phyloP scores from a whole-genome alignment of 208 protist genomes.

The Crithidia brevicula region DNA sequence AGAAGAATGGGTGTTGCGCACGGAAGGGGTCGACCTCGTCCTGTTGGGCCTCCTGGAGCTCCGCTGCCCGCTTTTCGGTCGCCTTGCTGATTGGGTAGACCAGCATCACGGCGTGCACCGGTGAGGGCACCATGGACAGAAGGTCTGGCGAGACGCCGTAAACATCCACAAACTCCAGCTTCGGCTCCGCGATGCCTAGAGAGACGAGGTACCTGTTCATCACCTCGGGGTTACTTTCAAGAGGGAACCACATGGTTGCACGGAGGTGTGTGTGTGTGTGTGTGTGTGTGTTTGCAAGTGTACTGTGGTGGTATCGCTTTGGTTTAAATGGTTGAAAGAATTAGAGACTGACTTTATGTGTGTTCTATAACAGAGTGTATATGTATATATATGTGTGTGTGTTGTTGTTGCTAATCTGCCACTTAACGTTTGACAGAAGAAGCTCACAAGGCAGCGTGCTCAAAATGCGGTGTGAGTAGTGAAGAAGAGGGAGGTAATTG shows the following conservation, averaged over 20 bases:
- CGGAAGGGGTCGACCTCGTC: constrained; percentile 50
- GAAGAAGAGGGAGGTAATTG: too few species aligned
- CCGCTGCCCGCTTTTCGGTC: constrained; percentile 35
- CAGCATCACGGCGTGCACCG: constrained; percentile 90
- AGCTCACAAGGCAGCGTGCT: too few species aligned
- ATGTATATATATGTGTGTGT: too few species aligned
- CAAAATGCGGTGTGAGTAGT: too few species aligned
- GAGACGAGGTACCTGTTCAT: constrained; percentile 81
- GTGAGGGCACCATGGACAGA: constrained; percentile 90
- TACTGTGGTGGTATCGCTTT: too few species aligned
- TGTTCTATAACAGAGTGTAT: too few species aligned
- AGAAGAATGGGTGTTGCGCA: constrained; percentile 74
- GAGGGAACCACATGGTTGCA: constrained; percentile 79
- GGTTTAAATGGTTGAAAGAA: too few species aligned
- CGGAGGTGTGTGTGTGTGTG: background rate
- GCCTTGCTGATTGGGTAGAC: constrained; percentile 88
- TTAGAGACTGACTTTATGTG: too few species aligned
- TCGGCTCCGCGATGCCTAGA: constrained; percentile 57
- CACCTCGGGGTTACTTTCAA: constrained; percentile 95
- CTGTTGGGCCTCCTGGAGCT: constrained; percentile 28
- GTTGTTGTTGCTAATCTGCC: too few species aligned
- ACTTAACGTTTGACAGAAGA: too few species aligned
- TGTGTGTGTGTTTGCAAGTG: too few species aligned
- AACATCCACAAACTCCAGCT: constrained; percentile 90
- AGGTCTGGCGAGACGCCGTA: constrained; percentile 91